Evolutionary conservation across 176 grass and related monocot genomes (phyloP), one percentile per base, ranked within the genome.

Genomic region (Typha latifolia): DNA sequence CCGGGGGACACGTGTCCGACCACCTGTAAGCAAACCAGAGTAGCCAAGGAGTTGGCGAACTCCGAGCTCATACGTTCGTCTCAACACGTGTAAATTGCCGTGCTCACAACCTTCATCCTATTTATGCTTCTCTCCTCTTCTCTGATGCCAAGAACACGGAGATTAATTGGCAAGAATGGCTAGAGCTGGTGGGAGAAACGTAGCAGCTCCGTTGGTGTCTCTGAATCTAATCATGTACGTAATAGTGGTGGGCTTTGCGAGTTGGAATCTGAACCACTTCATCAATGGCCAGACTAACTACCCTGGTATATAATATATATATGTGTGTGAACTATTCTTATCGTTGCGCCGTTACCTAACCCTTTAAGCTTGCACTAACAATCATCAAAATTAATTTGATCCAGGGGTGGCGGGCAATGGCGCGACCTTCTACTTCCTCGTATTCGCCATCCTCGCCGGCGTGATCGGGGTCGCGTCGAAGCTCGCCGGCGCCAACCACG

Each of bases 191-290:
- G 85, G 85, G 2, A 77, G 73, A 12, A 78, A 68, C 50, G 27
- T 75, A 27, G 71, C 81, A 7, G 85, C 85, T 20, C 85, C 85
- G 68, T 67, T 88, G 64, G 56, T 88, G 69, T 80, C 82, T 32
- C 50, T 88, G 43, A 88, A 88, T 51, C 69, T 88, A 62, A 74
- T 88, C 13, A 84, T 88, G 85, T 88, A 88, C 68, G 4, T 88
- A 3, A 9, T 80, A 9, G 85, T 84, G 4, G 72, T 88, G 12
- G 85, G 81, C 0, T 82, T 88, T 49, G 85, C 85, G 2, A 88
- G 85, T 56, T 78, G 81, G 78, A 70, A 62, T 65, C 61, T 88
- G 32, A 88, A 88, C 63, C 77, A 88, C 75, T 81, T 71, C 73
- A 88, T 88, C 68, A 84, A 88, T 61, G 81, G 85, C 62, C 73